These are phyloP conservation scores for Aegilops bicornis DNA, from an alignment of 176 grass and related monocot species.

Conservation along the genomic window DNA sequence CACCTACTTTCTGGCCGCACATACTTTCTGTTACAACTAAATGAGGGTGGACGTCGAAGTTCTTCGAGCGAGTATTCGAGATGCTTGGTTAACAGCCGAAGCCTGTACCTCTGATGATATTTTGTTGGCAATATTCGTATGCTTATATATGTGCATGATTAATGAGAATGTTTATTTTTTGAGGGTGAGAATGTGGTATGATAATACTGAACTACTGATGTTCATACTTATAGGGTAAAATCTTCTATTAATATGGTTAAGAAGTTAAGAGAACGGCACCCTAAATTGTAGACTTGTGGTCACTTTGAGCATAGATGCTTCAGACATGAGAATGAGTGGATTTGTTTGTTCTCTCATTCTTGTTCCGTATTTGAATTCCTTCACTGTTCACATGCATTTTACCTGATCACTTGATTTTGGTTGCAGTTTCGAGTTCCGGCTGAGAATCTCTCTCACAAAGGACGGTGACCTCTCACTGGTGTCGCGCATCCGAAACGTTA, in stretches of 20 bases:
- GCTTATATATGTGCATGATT: neutral
- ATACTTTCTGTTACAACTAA: constrained; percentile 19
- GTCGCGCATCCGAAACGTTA: constrained; percentile 85
- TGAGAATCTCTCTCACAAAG: constrained; percentile 78
- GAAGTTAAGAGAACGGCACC: neutral
- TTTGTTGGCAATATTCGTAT: neutral
- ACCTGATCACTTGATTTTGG: constrained; percentile 10
- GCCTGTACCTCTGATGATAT: neutral
- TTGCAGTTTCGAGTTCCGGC: constrained; percentile 88
- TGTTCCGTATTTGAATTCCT: neutral
- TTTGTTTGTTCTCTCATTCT: neutral
- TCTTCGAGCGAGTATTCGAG: neutral
- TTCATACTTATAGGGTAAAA: neutral
- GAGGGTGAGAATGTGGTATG: neutral
- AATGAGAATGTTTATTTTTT: neutral
- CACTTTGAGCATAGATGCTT: neutral
- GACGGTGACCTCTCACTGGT: constrained; percentile 68
- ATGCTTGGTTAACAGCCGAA: neutral
- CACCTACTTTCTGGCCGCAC: neutral
- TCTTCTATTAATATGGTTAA: neutral
- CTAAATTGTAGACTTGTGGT: neutral
- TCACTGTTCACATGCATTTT: neutral
- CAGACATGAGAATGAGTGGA: neutral
- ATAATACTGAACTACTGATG: neutral
- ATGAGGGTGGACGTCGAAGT: neutral